Conservation (phyloP, 1,284 basidiomycete genomes). For the Trichosporon inkin region DNA sequence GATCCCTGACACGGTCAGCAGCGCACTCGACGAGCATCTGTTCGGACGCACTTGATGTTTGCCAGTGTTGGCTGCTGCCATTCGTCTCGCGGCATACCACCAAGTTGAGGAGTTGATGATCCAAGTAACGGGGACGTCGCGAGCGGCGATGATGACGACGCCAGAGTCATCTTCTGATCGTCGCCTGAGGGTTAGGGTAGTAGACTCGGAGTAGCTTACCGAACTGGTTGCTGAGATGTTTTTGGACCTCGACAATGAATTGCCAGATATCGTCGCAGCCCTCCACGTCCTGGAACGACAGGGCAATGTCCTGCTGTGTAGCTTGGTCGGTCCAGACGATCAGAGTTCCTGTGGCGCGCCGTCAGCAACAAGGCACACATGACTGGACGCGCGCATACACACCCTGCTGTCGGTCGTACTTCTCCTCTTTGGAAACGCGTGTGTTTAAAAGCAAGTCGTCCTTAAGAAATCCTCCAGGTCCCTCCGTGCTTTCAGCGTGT, state of each 20-base stretch:
- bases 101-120: constrained; percentile 14
- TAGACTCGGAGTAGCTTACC: constrained; percentile 22
- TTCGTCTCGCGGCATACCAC: constrained; percentile 11
- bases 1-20: constrained; percentile 31
- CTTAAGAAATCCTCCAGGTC: constrained; percentile 44
- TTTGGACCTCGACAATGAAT: constrained; percentile 92
- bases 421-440: constrained; percentile 61
- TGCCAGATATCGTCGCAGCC: constrained; percentile 97
- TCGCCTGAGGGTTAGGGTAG: constrained; percentile 25
- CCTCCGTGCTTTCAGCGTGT: constrained; percentile 28
- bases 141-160: constrained; percentile 43
- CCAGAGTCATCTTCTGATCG: constrained; percentile 26
- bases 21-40: not conserved
- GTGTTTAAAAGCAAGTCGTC: constrained; percentile 43
- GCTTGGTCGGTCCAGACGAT: constrained; percentile 96
- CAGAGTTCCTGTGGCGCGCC: constrained; percentile 67
- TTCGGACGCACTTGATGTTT: constrained; percentile 37
- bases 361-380: not conserved
- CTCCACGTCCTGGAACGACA: constrained; percentile 94
- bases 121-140: constrained; percentile 38
- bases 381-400: constrained; percentile 36
- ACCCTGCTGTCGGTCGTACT: constrained; percentile 91
- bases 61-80: constrained; percentile 42
- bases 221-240: constrained; percentile 40
- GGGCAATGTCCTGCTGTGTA: constrained; percentile 87